Evolutionary conservation across 306 rosid species (phyloP).

Genomic region (Trifolium fragiferum): DNA sequence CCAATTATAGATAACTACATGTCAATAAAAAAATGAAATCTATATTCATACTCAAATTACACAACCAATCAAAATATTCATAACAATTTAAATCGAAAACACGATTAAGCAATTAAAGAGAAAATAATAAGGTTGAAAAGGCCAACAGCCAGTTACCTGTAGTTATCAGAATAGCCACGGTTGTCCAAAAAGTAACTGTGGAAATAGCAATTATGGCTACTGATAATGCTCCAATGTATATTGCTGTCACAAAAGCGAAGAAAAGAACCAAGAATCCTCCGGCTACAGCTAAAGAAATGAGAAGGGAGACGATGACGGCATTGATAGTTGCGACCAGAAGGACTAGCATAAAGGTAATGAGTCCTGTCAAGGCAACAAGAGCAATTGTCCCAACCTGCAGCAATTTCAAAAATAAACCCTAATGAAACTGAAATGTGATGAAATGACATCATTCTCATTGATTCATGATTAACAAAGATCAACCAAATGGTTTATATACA

Average conservation of each 20-base stretch:
- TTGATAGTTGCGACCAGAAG: conserved; percentile 76
- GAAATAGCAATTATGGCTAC: conserved; percentile 67
- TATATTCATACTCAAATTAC: neutral
- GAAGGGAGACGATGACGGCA: conserved; percentile 66
- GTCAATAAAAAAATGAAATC: neutral
- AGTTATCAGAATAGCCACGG: conserved; percentile 52
- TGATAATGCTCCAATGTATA: conserved; percentile 76
- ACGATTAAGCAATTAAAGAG: conserved; percentile 8
- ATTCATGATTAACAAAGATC: neutral
- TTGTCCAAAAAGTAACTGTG: conserved; percentile 55
- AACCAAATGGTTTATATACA: neutral
- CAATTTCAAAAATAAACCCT: conserved; percentile 29
- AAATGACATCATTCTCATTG: neutral
- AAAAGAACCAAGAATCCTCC: conserved; percentile 92
- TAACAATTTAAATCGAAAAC: conserved; percentile 28
- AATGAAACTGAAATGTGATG: neutral
- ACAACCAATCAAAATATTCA: neutral
- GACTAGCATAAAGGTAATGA: conserved; percentile 72
- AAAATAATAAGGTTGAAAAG: conserved; percentile 11
- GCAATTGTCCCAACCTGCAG: conserved; percentile 82
- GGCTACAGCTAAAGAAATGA: conserved; percentile 77
- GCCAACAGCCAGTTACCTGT: conserved; percentile 43
- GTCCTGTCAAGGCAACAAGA: conserved; percentile 70
- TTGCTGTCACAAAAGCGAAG: conserved; percentile 67
- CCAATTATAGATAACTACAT: neutral